These are phyloP conservation scores for Arachis stenosperma DNA, from an alignment of 306 rosid genomes.

Conservation along the genomic window DNA sequence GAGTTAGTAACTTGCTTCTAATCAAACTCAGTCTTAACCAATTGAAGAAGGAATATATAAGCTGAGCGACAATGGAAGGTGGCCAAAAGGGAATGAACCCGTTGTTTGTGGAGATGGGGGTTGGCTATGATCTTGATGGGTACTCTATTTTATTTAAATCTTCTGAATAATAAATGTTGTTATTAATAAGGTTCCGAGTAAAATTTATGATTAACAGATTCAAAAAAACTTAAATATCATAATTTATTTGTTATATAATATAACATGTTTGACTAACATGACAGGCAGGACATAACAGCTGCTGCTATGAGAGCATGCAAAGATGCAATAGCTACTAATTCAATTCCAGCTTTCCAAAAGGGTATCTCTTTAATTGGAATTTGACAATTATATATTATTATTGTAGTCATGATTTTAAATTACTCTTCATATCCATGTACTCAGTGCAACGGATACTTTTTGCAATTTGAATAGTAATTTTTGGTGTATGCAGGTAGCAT, in stretches of 20 bases:
- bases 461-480: not conserved
- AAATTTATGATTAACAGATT: not conserved
- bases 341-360: slow-evolving; percentile 76
- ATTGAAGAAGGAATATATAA: slow-evolving; percentile 23
- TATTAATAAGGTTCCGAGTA: not conserved
- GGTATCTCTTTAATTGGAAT: slow-evolving; percentile 39
- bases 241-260: not conserved
- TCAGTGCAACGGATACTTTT: not conserved
- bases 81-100: slow-evolving; percentile 56
- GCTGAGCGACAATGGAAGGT: slow-evolving; percentile 54
- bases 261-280: not conserved
- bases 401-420: too few species aligned
- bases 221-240: too few species aligned
- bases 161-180: not conserved
- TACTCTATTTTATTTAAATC: slow-evolving; percentile 20
- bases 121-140: slow-evolving; percentile 86
- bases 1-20: not conserved
- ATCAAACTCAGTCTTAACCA: not conserved
- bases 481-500: slow-evolving; percentile 52
- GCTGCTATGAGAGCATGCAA: slow-evolving; percentile 88
- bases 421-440: not conserved
- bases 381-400: not conserved
- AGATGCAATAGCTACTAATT: slow-evolving; percentile 82
- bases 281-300: slow-evolving; percentile 74
- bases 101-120: slow-evolving; percentile 83